phyloP scores from a whole-genome alignment of 495 filamentous ascomycete genomes.

The Lasiosphaeria ovina region DNA sequence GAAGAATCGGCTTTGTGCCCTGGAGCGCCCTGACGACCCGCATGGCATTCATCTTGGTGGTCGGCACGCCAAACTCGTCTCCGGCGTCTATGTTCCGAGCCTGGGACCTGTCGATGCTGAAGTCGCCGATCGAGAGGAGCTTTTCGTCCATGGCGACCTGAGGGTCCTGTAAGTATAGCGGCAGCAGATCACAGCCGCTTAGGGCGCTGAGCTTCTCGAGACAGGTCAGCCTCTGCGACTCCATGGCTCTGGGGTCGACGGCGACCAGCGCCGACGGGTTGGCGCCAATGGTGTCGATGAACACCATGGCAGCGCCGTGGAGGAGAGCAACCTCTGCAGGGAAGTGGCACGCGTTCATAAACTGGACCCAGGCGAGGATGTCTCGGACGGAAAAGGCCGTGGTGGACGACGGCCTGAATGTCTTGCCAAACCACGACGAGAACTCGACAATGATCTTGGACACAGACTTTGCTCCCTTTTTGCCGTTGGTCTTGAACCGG shows the following conservation, averaged over 20 bases:
- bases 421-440: slow-evolving; percentile 84
- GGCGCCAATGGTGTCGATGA: slow-evolving; percentile 89
- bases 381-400: slow-evolving; percentile 84
- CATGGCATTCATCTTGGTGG: slow-evolving; percentile 85
- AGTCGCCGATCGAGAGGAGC: slow-evolving; percentile 66
- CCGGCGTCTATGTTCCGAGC: slow-evolving; percentile 50
- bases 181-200: slow-evolving; percentile 58
- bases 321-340: slow-evolving; percentile 50
- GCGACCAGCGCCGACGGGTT: slow-evolving; percentile 85
- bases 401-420: slow-evolving; percentile 67
- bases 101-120: slow-evolving; percentile 58
- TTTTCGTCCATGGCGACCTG: slow-evolving; percentile 43
- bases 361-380: slow-evolving; percentile 88
- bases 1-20: slow-evolving; percentile 80
- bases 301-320: slow-evolving; percentile 93
- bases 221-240: slow-evolving; percentile 64
- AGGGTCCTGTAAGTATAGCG: slow-evolving; percentile 59
- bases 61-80: slow-evolving; percentile 83
- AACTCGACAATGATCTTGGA: slow-evolving; percentile 75
- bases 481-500: slow-evolving; percentile 27
- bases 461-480: slow-evolving; percentile 35
- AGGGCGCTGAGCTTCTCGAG: slow-evolving; percentile 68
- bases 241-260: slow-evolving; percentile 56
- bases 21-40: slow-evolving; percentile 88
- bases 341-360: slow-evolving; percentile 66